Conservation (phyloP, 1,139 yeast genomes). For the Spathaspora sp. region DNA sequence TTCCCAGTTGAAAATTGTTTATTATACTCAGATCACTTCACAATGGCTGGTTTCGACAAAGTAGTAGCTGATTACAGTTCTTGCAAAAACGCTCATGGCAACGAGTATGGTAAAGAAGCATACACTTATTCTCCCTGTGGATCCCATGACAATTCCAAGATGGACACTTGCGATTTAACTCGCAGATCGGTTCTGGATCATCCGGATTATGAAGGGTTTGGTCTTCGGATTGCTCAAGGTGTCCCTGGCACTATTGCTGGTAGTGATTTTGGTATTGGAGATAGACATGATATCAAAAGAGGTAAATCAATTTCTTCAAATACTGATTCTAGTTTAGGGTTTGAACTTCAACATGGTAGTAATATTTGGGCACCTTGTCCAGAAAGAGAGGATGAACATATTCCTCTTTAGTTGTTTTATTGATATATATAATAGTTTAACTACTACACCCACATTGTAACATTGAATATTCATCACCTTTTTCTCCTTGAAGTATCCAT, state of each 20-base stretch:
- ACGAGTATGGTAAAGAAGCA: background rate
- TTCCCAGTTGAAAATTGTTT: background rate
- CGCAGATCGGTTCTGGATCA: constrained; percentile 3
- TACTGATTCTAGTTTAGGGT: constrained; percentile 6
- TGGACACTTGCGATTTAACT: constrained; percentile 1
- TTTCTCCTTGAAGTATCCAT: constrained; percentile 53
- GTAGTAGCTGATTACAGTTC: constrained; percentile 2
- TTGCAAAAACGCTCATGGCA: background rate
- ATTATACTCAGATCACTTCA: too few relatives aligned
- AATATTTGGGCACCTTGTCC: constrained; percentile 13
- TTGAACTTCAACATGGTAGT: constrained; percentile 4
- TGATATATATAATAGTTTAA: constrained; percentile 18
- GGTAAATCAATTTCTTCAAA: constrained; percentile 13
- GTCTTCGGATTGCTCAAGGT: constrained; percentile 1
- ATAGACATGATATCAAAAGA: constrained; percentile 9
- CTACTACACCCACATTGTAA: constrained; percentile 67
- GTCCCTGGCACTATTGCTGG: constrained; percentile 26
- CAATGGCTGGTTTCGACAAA: background rate
- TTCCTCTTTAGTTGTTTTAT: constrained; percentile 1
- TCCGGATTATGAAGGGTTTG: constrained; percentile 5
- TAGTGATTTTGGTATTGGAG: constrained; percentile 24
- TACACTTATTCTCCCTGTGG: constrained; percentile 4
- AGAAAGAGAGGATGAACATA: constrained; percentile 7
- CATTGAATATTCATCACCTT: constrained; percentile 52
- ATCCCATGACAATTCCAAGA: constrained; percentile 1